Conservation (phyloP, 139 green algal species). For the Zygnema circumcarinatum region DNA sequence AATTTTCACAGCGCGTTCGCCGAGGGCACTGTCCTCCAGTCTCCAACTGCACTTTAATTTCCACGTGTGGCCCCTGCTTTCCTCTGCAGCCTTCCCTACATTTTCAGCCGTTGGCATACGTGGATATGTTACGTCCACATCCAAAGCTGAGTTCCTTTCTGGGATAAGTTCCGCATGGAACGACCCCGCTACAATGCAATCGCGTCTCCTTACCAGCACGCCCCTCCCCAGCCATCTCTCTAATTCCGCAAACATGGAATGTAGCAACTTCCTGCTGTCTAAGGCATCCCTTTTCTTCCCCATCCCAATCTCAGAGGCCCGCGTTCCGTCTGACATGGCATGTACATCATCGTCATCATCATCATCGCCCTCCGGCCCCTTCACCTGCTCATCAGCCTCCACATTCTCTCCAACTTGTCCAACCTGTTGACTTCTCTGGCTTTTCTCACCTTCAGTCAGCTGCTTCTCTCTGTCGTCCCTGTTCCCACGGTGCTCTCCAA, state of each 20-base stretch:
- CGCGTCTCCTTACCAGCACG: neutral
- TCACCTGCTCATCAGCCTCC: no score
- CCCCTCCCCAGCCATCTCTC: neutral
- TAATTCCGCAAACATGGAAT: neutral
- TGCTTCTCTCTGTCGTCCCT: no score
- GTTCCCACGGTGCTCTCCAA: no score
- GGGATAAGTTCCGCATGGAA: neutral
- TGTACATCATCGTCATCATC: no score
- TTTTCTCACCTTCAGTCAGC: no score
- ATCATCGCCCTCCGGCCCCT: no score
- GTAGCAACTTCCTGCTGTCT: neutral
- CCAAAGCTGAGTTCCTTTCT: neutral
- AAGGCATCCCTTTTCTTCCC: neutral
- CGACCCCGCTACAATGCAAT: neutral
- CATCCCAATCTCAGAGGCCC: neutral
- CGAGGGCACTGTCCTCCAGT: neutral
- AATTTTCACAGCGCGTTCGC: neutral
- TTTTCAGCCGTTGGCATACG: no score
- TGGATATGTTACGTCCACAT: no score
- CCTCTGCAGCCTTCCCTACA: neutral
- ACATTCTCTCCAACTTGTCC: no score
- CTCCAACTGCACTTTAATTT: neutral
- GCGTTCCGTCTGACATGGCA: no score
- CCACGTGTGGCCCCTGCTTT: neutral
- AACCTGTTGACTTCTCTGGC: no score